Evolutionary conservation across 495 filamentous ascomycete species (phyloP).

Genomic region (Pyrenula aspistea): DNA sequence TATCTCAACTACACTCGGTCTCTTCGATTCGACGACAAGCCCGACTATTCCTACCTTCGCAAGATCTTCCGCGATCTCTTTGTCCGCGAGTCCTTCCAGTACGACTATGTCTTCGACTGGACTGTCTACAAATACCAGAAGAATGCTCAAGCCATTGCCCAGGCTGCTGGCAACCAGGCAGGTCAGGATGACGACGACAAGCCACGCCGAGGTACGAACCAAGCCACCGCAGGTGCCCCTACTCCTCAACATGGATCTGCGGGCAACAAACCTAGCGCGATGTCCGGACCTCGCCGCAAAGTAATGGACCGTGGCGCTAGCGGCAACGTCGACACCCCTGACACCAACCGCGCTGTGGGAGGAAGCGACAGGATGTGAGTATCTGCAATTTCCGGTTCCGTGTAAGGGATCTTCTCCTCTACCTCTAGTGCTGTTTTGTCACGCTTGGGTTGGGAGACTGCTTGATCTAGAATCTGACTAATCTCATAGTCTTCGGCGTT

Average conservation of each 20-base stretch:
- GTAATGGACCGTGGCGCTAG: conserved; percentile 55
- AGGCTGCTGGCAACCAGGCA: conserved; percentile 55
- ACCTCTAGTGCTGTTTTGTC: conserved; percentile 72
- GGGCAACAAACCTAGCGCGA: conserved; percentile 57
- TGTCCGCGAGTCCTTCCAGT: conserved; percentile 98
- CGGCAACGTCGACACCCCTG: conserved; percentile 56
- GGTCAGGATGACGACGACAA: conserved; percentile 68
- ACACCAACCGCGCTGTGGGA: conserved; percentile 78
- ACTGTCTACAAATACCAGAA: conserved; percentile 99
- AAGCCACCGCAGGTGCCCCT: conserved; percentile 44
- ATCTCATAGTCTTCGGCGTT: conserved; percentile 80
- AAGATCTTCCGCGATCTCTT: conserved; percentile 99
- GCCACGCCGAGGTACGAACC: conserved; percentile 44
- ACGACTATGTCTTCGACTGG: conserved; percentile 99
- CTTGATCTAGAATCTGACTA: conserved; percentile 66
- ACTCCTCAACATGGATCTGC: conserved; percentile 40
- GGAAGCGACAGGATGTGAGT: conserved; percentile 99
- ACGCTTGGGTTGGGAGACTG: conserved; percentile 49
- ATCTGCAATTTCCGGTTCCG: conserved; percentile 69
- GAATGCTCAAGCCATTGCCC: conserved; percentile 85
- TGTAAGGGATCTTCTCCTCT: conserved; percentile 86
- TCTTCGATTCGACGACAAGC: conserved; percentile 98
- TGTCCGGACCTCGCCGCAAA: conserved; percentile 73
- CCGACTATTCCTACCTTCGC: conserved; percentile 98
- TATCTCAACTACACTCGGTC: conserved; percentile 99